Percentiles rank a stretch among this genome's conserved stretches.
These are phyloP conservation scores for Pyrenochaeta sp. DNA, from an alignment of 2,329 filamentous ascomycete species.

Conservation along the genomic window DNA sequence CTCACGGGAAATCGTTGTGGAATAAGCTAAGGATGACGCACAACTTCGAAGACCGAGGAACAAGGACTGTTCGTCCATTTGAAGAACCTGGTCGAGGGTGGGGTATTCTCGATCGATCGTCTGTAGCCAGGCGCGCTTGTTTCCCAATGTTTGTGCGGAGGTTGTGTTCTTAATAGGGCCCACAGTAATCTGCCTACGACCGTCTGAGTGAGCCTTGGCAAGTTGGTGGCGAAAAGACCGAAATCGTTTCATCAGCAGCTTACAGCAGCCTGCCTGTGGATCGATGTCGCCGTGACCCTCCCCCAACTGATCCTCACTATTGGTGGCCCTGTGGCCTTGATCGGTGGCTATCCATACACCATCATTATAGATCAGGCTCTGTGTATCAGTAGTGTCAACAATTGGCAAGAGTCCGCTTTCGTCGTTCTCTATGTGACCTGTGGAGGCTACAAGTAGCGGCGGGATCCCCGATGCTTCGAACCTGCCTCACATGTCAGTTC, in stretches of 20 bases:
- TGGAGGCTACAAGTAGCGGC: conserved; percentile 68
- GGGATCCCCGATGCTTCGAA: conserved; percentile 79
- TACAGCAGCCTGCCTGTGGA: conserved; percentile 73
- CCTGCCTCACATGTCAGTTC: conserved; percentile 57
- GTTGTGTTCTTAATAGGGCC: neutral
- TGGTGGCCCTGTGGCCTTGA: conserved; percentile 12
- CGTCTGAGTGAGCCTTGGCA: conserved; percentile 56
- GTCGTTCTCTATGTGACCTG: conserved; percentile 20
- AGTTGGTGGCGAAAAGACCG: conserved; percentile 69
- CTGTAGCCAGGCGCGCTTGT: conserved; percentile 47
- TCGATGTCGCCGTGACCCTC: conserved; percentile 14
- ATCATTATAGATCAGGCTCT: conserved; percentile 75
- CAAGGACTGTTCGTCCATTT: conserved; percentile 70
- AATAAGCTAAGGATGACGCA: conserved; percentile 67
- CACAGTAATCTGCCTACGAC: neutral
- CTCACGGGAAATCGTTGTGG: conserved; percentile 67
- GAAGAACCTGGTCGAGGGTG: conserved; percentile 59
- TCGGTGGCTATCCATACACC: conserved; percentile 76
- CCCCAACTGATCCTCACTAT: conserved; percentile 20
- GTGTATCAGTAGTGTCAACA: conserved; percentile 60
- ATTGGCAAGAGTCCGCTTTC: conserved; percentile 33
- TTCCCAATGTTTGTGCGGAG: conserved; percentile 36
- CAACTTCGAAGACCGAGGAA: conserved; percentile 72
- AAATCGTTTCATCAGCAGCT: conserved; percentile 72
- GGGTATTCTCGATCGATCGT: conserved; percentile 49